Conservation (phyloP, 2,329 filamentous ascomycete species). For the Epichloe festucae region DNA sequence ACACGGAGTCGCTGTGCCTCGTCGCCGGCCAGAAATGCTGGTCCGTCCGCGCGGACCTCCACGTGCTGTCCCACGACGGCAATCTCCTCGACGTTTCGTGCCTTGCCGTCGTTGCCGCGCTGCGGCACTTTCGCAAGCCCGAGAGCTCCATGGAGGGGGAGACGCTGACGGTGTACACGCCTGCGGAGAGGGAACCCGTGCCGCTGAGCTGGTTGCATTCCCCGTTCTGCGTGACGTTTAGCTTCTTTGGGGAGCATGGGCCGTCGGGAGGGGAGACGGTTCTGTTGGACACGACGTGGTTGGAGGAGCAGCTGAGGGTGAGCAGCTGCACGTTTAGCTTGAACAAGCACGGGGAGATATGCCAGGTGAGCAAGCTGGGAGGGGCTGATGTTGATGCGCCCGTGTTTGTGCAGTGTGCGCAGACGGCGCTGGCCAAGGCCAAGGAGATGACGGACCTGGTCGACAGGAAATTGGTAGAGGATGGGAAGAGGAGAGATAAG, state of each 20-base stretch:
- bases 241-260: constrained; percentile 63
- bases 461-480: constrained; percentile 59
- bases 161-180: constrained; percentile 68
- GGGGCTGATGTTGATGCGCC: constrained; percentile 73
- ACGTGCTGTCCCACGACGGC: constrained; percentile 83
- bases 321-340: constrained; percentile 70
- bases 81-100: constrained; percentile 79
- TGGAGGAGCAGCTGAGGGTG: constrained; percentile 65
- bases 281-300: constrained; percentile 55
- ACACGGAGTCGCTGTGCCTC: constrained; percentile 92
- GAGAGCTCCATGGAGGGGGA: constrained; percentile 82
- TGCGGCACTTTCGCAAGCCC: constrained; percentile 83
- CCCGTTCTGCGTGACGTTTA: constrained; percentile 83
- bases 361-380: constrained; percentile 82
- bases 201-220: constrained; percentile 83
- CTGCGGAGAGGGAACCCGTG: constrained; percentile 79
- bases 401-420: constrained; percentile 62
- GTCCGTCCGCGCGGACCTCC: constrained; percentile 80
- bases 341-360: constrained; percentile 82
- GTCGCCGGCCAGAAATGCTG: constrained; percentile 85
- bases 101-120: constrained; percentile 72
- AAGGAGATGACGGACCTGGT: constrained; percentile 68
- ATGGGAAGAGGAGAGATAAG: constrained; percentile 64
- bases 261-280: constrained; percentile 40
- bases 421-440: constrained; percentile 62